Percentiles rank a stretch among this genome's conserved stretches.
These are phyloP conservation scores for Heterobasidion occidentale DNA, from an alignment of 1,284 basidiomycete species.

Conservation along the genomic window DNA sequence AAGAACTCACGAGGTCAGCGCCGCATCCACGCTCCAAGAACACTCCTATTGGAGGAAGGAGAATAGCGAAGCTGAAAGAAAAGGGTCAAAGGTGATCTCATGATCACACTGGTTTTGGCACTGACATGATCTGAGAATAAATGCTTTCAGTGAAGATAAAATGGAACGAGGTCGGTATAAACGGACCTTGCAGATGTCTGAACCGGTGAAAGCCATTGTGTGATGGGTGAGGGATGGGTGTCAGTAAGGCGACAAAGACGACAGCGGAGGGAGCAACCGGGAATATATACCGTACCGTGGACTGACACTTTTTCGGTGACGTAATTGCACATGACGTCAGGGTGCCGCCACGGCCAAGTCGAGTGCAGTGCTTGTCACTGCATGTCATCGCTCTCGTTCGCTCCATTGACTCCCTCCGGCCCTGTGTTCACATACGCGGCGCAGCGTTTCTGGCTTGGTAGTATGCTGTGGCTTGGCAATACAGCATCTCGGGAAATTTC, in stretches of 20 bases:
- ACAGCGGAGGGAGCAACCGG: too few species aligned
- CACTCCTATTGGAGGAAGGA: slow-evolving; percentile 74
- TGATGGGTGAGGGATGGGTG: slow-evolving; percentile 1
- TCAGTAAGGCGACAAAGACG: neutral
- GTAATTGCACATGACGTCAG: slow-evolving; percentile 6
- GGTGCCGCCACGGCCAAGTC: neutral
- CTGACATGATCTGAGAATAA: slow-evolving; percentile 26
- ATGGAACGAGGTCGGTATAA: slow-evolving; percentile 23
- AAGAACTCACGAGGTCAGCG: slow-evolving; percentile 49
- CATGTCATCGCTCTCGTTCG: too few species aligned
- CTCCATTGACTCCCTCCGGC: too few species aligned
- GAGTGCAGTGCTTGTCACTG: neutral
- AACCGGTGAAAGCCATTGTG: slow-evolving; percentile 61
- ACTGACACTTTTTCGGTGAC: neutral
- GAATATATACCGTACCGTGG: too few species aligned
- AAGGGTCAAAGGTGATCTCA: neutral
- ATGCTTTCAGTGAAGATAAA: too few species aligned
- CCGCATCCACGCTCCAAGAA: slow-evolving; percentile 73
- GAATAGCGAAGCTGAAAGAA: slow-evolving; percentile 47
- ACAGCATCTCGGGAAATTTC: too few species aligned
- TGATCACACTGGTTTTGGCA: neutral
- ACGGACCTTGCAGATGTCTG: slow-evolving; percentile 68
- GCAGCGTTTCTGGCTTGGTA: too few species aligned
- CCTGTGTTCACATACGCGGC: too few species aligned
- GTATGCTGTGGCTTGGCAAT: too few species aligned